These are phyloP conservation scores for Chlorella ohadii DNA, from an alignment of 139 green algal genomes.

Conservation along the genomic window DNA sequence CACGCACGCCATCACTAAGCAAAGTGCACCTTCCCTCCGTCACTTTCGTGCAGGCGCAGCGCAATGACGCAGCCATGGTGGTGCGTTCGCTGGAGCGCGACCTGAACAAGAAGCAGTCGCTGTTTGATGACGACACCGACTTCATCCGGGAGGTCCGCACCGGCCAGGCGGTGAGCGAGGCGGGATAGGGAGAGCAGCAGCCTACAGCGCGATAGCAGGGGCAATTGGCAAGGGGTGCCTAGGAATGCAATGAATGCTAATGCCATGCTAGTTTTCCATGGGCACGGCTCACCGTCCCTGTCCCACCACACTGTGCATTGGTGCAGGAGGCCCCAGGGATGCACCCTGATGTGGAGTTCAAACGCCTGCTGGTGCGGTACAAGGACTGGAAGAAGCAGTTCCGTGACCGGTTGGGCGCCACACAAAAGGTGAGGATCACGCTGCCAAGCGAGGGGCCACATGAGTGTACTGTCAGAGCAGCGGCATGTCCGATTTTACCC, in stretches of 20 bases:
- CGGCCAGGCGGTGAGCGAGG: slow-evolving; percentile 17
- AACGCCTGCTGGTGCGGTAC: slow-evolving; percentile 62
- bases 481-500: no score
- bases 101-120: slow-evolving; percentile 75
- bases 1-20: no score
- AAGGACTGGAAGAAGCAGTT: slow-evolving; percentile 69
- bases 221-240: no score
- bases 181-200: no score
- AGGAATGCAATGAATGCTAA: no score
- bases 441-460: no score
- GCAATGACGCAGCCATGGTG: background rate
- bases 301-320: no score
- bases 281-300: no score
- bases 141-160: slow-evolving; percentile 63
- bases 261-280: no score
- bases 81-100: slow-evolving; percentile 35
- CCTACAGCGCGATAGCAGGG: no score
- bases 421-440: slow-evolving; percentile 14
- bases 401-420: slow-evolving; percentile 35
- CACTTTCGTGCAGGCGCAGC: slow-evolving; percentile 5
- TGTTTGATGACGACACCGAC: slow-evolving; percentile 76
- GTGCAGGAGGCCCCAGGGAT: slow-evolving; percentile 53
- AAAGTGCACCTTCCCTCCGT: no score
- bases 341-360: slow-evolving; percentile 62
- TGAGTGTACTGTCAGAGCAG: no score